phyloP scores from a whole-genome alignment of 768 basidiomycete species.

The Trametes maxima region DNA sequence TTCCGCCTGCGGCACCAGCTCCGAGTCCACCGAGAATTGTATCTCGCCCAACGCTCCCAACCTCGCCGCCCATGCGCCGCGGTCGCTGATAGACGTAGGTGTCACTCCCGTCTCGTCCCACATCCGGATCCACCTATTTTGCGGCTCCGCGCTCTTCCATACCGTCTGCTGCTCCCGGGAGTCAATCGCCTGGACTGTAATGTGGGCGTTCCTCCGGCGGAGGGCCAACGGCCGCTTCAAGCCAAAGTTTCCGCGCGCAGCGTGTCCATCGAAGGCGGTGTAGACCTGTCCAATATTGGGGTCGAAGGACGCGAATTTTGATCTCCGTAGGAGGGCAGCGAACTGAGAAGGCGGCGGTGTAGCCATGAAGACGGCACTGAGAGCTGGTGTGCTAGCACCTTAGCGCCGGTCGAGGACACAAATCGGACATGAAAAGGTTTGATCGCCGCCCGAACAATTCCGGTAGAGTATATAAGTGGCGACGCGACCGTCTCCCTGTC shows the following conservation, averaged over 20 bases:
- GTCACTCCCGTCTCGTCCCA: constrained; percentile 62
- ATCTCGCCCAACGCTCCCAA: constrained; percentile 39
- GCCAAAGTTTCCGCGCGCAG: constrained; percentile 81
- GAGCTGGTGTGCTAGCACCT: background rate
- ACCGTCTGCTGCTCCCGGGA: constrained; percentile 75
- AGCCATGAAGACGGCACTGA: constrained; percentile 19
- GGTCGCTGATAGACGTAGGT: constrained; percentile 31
- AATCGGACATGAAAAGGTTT: constrained; percentile 2
- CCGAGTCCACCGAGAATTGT: constrained; percentile 47
- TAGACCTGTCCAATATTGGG: constrained; percentile 79
- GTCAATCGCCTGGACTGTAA: constrained; percentile 71
- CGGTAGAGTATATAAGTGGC: constrained; percentile 7
- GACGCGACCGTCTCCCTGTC: constrained; percentile 14
- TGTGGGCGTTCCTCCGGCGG: constrained; percentile 61
- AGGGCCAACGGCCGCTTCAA: constrained; percentile 80
- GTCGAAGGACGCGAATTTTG: constrained; percentile 81
- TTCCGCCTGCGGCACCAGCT: constrained; percentile 35
- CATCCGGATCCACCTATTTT: constrained; percentile 68
- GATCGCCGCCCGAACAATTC: constrained; percentile 20
- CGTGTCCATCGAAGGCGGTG: constrained; percentile 66
- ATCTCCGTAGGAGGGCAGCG: constrained; percentile 73
- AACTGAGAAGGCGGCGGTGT: constrained; percentile 63
- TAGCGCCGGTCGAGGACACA: background rate
- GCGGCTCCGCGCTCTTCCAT: constrained; percentile 68
- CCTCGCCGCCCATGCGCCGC: constrained; percentile 41